These are phyloP conservation scores for Salix purpurea DNA, from an alignment of 345 rosid species.

Conservation along the genomic window DNA sequence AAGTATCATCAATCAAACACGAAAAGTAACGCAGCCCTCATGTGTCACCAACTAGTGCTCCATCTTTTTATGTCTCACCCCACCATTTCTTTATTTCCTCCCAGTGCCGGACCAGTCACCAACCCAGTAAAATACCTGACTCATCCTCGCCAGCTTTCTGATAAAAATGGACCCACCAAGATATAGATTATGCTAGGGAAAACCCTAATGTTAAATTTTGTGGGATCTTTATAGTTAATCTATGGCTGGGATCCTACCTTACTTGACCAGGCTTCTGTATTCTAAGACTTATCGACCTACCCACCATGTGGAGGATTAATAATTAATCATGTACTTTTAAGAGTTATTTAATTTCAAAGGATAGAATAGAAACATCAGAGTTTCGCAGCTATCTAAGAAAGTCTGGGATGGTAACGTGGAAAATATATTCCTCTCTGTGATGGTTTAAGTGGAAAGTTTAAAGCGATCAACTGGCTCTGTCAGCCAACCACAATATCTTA, in stretches of 20 bases:
- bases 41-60: constrained; percentile 34
- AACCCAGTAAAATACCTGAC: not conserved
- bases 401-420: not conserved
- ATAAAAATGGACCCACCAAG: not conserved
- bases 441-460: constrained; percentile 22
- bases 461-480: constrained; percentile 42
- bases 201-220: too few relatives aligned
- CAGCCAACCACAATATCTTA: constrained; percentile 21
- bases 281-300: not conserved
- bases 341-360: not conserved
- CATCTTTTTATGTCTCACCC: constrained; percentile 25
- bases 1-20: constrained; percentile 6
- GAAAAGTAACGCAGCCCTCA: constrained; percentile 4
- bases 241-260: not conserved
- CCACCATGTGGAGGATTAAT: constrained; percentile 17
- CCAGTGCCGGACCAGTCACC: constrained; percentile 9
- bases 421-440: constrained; percentile 4
- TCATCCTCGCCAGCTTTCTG: not conserved
- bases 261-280: not conserved
- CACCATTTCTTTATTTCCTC: constrained; percentile 5
- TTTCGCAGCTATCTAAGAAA: constrained; percentile 6
- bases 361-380: constrained; percentile 28
- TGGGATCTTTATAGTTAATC: not conserved
- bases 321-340: not conserved
- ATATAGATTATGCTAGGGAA: too few relatives aligned